phyloP scores from a whole-genome alignment of 306 rosid genomes.

The Astragalus membranaceus region DNA sequence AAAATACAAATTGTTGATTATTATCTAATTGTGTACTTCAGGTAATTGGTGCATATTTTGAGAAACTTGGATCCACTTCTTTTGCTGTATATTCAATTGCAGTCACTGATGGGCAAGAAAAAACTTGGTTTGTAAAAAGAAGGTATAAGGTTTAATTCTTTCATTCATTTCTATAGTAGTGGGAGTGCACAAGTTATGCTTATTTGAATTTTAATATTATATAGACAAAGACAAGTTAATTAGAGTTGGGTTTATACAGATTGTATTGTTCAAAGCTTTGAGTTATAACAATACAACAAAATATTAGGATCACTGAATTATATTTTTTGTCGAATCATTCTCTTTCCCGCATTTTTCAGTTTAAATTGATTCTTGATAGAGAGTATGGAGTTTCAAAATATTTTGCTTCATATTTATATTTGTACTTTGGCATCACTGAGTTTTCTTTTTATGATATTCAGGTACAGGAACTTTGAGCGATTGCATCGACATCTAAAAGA shows the following conservation, averaged over 20 bases:
- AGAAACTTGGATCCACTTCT: slow-evolving; percentile 87
- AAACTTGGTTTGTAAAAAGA: slow-evolving; percentile 94
- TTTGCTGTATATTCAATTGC: slow-evolving; percentile 97
- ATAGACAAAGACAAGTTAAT: not conserved
- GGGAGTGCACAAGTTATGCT: not conserved
- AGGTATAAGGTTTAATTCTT: slow-evolving; percentile 45
- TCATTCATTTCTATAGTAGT: not conserved
- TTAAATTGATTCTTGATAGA: not conserved
- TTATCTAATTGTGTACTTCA: slow-evolving; percentile 28
- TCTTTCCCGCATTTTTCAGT: not conserved
- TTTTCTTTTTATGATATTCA: slow-evolving; percentile 26
- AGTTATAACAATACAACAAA: not conserved
- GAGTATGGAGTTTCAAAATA: slow-evolving; percentile 8
- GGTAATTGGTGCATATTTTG: slow-evolving; percentile 99
- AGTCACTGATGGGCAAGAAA: slow-evolving; percentile 76
- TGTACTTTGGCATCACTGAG: not conserved
- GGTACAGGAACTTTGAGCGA: slow-evolving; percentile 96
- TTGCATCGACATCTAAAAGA: slow-evolving; percentile 89
- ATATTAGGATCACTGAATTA: not conserved
- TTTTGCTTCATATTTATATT: not conserved
- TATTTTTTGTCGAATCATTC: not conserved
- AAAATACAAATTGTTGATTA: not conserved
- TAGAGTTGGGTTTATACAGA: not conserved
- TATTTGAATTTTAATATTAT: not conserved
- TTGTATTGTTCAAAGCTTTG: not conserved